phyloP scores from a whole-genome alignment of 108 stramenopile species.

The Cyclotella kingstonii region DNA sequence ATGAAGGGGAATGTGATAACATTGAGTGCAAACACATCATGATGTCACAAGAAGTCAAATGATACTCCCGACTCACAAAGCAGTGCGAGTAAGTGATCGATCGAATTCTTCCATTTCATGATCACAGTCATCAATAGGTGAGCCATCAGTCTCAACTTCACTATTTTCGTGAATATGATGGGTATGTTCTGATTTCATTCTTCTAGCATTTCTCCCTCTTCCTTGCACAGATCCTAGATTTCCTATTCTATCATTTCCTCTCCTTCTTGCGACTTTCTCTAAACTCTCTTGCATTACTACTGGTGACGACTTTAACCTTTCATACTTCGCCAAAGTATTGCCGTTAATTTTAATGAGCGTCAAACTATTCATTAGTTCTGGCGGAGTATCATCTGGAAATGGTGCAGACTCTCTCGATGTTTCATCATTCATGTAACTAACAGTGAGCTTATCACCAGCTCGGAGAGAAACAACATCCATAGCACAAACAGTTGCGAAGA shows the following conservation, averaged over 20 bases:
- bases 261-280: conserved; percentile 4
- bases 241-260: not conserved
- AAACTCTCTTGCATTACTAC: conserved; percentile 3
- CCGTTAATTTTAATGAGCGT: conserved; percentile 34
- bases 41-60: too few relatives aligned
- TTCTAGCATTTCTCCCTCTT: not conserved
- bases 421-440: conserved; percentile 45
- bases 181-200: not conserved
- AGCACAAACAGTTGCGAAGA: conserved; percentile 42
- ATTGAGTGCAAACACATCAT: too few relatives aligned
- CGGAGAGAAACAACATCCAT: conserved; percentile 40
- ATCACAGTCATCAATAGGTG: conserved; percentile 8
- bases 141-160: conserved; percentile 12
- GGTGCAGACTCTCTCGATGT: conserved; percentile 33
- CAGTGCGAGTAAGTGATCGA: conserved; percentile 33
- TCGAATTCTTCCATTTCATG: conserved; percentile 36
- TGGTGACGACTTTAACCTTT: conserved; percentile 31
- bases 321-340: conserved; percentile 43
- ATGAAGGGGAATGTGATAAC: too few relatives aligned
- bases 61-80: too few relatives aligned
- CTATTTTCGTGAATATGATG: not conserved
- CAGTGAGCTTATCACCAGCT: conserved; percentile 35
- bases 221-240: not conserved
- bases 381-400: conserved; percentile 38
- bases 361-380: conserved; percentile 37